Evolutionary conservation across 495 filamentous ascomycete genomes (phyloP).

Genomic region (Pyronema omphalodes): DNA sequence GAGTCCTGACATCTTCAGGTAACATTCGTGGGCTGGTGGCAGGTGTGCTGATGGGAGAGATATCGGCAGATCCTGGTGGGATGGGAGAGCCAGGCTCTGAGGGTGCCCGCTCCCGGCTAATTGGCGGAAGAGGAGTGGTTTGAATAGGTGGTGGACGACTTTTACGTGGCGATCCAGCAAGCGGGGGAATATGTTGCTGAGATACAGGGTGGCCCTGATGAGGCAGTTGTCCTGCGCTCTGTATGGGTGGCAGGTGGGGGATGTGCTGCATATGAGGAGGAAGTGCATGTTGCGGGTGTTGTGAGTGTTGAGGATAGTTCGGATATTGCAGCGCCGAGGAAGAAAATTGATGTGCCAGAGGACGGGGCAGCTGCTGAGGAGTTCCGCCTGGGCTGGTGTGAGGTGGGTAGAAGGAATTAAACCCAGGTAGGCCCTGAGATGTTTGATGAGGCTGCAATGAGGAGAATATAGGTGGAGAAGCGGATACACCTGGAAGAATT

Average conservation of each 20-base stretch:
- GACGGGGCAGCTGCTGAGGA: not conserved
- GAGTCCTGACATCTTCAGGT: too few relatives aligned
- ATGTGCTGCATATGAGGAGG: constrained; percentile 1
- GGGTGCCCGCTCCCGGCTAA: not conserved
- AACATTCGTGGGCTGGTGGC: too few relatives aligned
- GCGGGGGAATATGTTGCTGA: not conserved
- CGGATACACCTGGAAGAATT: not conserved
- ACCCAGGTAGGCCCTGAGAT: not conserved
- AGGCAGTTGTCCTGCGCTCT: too few relatives aligned
- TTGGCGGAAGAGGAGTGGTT: not conserved
- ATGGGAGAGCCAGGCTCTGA: constrained; percentile 18
- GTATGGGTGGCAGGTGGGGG: not conserved
- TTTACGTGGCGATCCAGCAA: not conserved
- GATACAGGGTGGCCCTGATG: not conserved
- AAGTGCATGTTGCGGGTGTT: constrained; percentile 1
- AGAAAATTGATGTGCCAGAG: constrained; percentile 1
- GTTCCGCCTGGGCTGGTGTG: not conserved
- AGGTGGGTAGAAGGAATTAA: not conserved
- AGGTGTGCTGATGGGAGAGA: constrained; percentile 24
- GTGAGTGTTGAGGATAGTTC: constrained; percentile 10
- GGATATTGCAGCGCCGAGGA: constrained; percentile 7
- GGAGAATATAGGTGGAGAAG: not conserved
- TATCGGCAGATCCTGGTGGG: constrained; percentile 21
- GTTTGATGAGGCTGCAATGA: not conserved
- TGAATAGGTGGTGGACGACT: constrained; percentile 19